A percentile compares a stretch with the other conserved stretches of the same genome.
phyloP scores from a whole-genome alignment of 805 yeast genomes.

The Suhomyces emberorum region DNA sequence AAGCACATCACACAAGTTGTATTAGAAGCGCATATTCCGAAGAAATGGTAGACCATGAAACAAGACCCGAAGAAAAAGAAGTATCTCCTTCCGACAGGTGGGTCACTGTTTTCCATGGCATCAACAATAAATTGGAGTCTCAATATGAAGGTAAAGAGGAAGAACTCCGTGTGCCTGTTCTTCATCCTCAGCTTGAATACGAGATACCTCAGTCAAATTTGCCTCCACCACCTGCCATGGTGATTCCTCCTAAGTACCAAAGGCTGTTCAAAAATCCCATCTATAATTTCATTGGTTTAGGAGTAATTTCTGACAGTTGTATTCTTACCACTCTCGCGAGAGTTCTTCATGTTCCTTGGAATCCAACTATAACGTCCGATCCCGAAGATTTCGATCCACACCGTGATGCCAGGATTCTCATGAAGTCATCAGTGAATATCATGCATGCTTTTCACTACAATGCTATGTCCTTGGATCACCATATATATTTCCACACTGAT shows the following conservation, averaged over 20 bases:
- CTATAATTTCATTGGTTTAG: constrained; percentile 35
- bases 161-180: not conserved
- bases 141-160: constrained; percentile 6
- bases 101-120: constrained; percentile 39
- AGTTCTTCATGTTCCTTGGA: constrained; percentile 40
- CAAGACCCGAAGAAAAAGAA: constrained; percentile 33
- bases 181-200: not conserved
- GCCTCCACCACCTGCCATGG: not conserved
- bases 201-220: too few species aligned
- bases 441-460: constrained; percentile 39
- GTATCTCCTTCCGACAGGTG: constrained; percentile 34
- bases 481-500: constrained; percentile 39
- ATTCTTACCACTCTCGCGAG: constrained; percentile 41
- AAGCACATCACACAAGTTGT: constrained; percentile 34
- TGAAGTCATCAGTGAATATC: constrained; percentile 30
- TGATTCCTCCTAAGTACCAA: constrained; percentile 15
- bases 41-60: constrained; percentile 31
- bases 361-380: constrained; percentile 33
- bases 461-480: constrained; percentile 46
- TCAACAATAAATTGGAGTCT: constrained; percentile 18
- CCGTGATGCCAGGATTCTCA: constrained; percentile 29
- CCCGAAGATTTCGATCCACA: constrained; percentile 29
- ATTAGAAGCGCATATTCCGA: constrained; percentile 36
- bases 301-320: constrained; percentile 36
- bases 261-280: constrained; percentile 21